A percentile compares a stretch with the other conserved stretches of the same genome.
phyloP scores from a whole-genome alignment of 1,284 basidiomycete genomes.

The Leucoagaricus sp. region DNA sequence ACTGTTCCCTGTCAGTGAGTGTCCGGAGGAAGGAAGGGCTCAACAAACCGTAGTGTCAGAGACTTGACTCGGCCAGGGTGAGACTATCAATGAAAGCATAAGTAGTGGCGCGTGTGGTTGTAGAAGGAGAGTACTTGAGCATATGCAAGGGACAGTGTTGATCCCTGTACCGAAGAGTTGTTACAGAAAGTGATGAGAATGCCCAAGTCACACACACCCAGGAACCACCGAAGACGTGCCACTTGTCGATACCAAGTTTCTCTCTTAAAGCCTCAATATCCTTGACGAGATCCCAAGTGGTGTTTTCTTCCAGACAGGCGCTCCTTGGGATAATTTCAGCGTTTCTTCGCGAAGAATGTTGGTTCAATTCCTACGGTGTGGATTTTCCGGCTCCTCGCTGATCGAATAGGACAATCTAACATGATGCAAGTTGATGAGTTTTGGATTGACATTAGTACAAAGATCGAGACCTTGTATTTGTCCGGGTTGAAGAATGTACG shows the following conservation, averaged over 20 bases:
- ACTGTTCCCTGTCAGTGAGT: slow-evolving; percentile 36
- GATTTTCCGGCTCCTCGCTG: slow-evolving; percentile 89
- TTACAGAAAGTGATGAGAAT: background rate
- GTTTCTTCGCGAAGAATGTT: background rate
- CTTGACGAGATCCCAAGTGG: slow-evolving; percentile 92
- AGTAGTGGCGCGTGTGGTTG: background rate
- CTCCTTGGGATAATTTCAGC: slow-evolving; percentile 40
- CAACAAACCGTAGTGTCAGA: slow-evolving; percentile 74
- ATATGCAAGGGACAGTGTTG: slow-evolving; percentile 88
- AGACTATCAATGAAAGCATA: slow-evolving; percentile 39
- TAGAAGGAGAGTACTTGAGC: slow-evolving; percentile 59
- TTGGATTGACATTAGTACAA: background rate
- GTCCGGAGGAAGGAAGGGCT: background rate
- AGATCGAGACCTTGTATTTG: slow-evolving; percentile 69
- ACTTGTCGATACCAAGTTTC: slow-evolving; percentile 76
- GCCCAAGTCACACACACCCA: slow-evolving; percentile 62
- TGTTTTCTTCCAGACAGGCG: slow-evolving; percentile 84
- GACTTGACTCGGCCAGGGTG: slow-evolving; percentile 83
- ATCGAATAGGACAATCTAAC: slow-evolving; percentile 77
- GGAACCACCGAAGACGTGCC: slow-evolving; percentile 92
- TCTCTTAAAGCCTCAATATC: slow-evolving; percentile 86
- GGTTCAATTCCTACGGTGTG: slow-evolving; percentile 56
- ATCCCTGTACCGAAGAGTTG: slow-evolving; percentile 57
- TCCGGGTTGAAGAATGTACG: slow-evolving; percentile 80
- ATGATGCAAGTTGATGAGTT: slow-evolving; percentile 9